phyloP scores from a whole-genome alignment of 1,139 yeast genomes.

The Taphrina deformans region DNA sequence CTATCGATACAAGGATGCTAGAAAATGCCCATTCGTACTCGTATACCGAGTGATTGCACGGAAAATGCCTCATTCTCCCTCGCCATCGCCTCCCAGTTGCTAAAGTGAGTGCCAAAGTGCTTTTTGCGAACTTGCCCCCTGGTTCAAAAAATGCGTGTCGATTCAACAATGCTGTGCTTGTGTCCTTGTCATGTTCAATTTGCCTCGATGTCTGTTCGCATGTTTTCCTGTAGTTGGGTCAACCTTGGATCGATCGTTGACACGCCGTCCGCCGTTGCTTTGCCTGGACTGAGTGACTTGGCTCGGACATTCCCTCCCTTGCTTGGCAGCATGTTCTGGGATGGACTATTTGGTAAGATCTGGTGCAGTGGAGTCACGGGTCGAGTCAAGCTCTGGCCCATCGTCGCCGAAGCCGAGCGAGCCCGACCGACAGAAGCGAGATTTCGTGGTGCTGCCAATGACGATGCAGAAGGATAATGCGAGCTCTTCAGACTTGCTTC shows the following conservation, averaged over 20 bases:
- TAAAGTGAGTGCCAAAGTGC: neutral
- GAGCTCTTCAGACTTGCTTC: slow-evolving; percentile 9
- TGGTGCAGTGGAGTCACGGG: slow-evolving; percentile 19
- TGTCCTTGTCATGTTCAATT: neutral
- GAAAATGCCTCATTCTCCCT: neutral
- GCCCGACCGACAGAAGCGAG: neutral
- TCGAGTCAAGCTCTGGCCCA: neutral
- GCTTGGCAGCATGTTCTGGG: neutral
- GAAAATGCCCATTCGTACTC: neutral
- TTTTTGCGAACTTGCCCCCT: neutral
- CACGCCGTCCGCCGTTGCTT: neutral
- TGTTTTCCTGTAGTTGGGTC: slow-evolving; percentile 1
- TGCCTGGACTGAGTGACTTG: neutral
- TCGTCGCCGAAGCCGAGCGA: neutral
- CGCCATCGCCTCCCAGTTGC: neutral
- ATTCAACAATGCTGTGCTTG: neutral
- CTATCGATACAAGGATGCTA: neutral
- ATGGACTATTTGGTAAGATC: neutral
- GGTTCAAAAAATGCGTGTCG: neutral
- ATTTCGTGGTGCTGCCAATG: neutral
- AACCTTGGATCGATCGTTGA: slow-evolving; percentile 13
- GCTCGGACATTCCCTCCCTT: neutral
- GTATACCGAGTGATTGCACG: neutral
- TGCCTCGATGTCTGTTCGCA: neutral
- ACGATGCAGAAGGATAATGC: neutral